Base-by-base conservation (phyloP, 495 filamentous ascomycete species). In the Podospora tetraspora region DNA sequence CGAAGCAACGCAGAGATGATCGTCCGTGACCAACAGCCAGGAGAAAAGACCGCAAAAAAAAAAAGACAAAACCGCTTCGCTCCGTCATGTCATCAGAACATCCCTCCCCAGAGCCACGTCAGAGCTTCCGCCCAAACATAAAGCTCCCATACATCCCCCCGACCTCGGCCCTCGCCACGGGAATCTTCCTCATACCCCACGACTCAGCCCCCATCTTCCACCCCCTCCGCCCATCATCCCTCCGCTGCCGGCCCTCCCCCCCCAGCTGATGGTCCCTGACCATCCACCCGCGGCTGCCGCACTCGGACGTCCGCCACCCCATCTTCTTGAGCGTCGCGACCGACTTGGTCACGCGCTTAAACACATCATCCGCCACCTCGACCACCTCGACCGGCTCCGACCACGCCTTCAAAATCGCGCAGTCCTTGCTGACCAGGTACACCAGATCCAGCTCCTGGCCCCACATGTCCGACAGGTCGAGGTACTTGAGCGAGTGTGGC, bases 181-280 rank as follows among this genome's bases (percentile, higher is more conserved):
- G 92, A 30, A 93, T 84, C 83, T 96, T 96, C 58, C 90, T 85
- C 87, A 92, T 93, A 19, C 92, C 92, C 92, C 92, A 95, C 80
- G 86, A 90, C 67, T 86, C 85, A n/a, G 91, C 92, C 13, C 92
- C 92, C 91, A 93, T 91, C 82, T 96, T 96, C 92, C 92, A 96
- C 64, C 75, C 73, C 29, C 90, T 83, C 34, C 84, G 78, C 7
- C 89, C 90, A 22, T 80, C 78, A 34, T 81, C 81, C 11, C 77
- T 56, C 3, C 52, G 43, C 32, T 24, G 21, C 24, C 63, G 37
- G 25, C 37, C 37, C 43, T 52, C 43, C 6, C 43, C 43, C 16
- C 16, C 43, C 16, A 52, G 43, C 25, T 37, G 23, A 16, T 27
- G 22, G 27, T 21, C 52, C 43, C 90, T 71, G 81, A 95, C 92